A percentile compares a stretch with the other conserved stretches of the same genome.
phyloP scores from a whole-genome alignment of 768 basidiomycete species.

The Tylopilus plumbeoviolaceoides region DNA sequence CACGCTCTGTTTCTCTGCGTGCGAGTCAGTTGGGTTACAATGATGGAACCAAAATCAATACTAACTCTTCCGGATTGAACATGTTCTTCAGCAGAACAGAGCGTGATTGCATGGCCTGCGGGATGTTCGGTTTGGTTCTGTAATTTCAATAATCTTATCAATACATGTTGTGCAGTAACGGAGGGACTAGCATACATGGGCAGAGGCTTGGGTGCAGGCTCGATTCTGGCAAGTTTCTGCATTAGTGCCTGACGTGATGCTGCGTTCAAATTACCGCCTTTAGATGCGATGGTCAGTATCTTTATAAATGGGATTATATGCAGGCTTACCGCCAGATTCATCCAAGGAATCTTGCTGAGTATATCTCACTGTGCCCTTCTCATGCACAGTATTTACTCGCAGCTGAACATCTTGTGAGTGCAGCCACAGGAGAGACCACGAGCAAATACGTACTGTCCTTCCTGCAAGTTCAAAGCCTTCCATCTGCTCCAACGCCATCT shows the following conservation, averaged over 20 bases:
- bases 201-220: constrained; percentile 56
- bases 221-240: constrained; percentile 99
- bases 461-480: constrained; percentile 98
- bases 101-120: constrained; percentile 83
- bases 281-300: constrained; percentile 7
- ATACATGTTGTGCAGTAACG: background rate
- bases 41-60: constrained; percentile 7
- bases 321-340: constrained; percentile 74
- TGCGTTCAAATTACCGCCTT: constrained; percentile 97
- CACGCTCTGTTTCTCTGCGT: constrained; percentile 84
- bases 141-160: constrained; percentile 13
- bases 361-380: constrained; percentile 77
- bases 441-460: constrained; percentile 57
- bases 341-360: constrained; percentile 79
- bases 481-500: constrained; percentile 98
- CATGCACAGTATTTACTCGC: constrained; percentile 89
- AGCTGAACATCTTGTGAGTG: constrained; percentile 42
- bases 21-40: constrained; percentile 5
- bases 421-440: constrained; percentile 12
- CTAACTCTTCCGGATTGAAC: constrained; percentile 96
- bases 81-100: constrained; percentile 90
- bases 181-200: constrained; percentile 48
- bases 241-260: constrained; percentile 98
- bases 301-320: background rate
- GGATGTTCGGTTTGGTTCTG: constrained; percentile 75